phyloP scores from a whole-genome alignment of 495 filamentous ascomycete species.

The Penicillium desertorum region DNA sequence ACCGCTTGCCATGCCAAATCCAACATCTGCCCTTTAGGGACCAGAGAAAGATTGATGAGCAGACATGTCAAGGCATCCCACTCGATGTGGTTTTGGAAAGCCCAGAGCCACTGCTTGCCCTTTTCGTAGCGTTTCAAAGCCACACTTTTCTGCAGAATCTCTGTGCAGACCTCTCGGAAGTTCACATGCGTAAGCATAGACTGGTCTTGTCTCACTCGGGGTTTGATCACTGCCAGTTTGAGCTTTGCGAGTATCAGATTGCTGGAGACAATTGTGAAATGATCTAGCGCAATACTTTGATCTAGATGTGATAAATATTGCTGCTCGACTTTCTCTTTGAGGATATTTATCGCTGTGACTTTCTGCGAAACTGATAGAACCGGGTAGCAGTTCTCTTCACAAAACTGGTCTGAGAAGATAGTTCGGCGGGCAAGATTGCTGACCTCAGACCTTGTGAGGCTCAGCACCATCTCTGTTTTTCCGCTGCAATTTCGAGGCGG shows the following conservation, averaged over 20 bases:
- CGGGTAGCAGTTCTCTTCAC: conserved; percentile 18
- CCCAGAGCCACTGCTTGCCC: conserved; percentile 38
- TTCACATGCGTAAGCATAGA: conserved; percentile 31
- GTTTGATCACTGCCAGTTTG: conserved; percentile 57
- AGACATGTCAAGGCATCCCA: conserved; percentile 72
- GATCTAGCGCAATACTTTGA: conserved; percentile 59
- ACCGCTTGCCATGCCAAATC: conserved; percentile 16
- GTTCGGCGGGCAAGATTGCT: conserved; percentile 35
- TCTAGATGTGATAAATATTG: conserved; percentile 53
- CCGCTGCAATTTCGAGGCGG: conserved; percentile 51
- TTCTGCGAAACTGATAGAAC: conserved; percentile 39
- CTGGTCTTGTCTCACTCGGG: conserved; percentile 27
- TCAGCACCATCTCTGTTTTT: conserved; percentile 75
- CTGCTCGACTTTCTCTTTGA: conserved; percentile 57
- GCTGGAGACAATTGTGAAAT: conserved; percentile 56
- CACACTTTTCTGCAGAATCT: conserved; percentile 52
- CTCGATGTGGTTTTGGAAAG: conserved; percentile 77
- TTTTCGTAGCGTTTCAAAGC: conserved; percentile 17
- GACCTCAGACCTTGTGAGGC: conserved; percentile 60
- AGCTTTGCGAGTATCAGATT: conserved; percentile 58
- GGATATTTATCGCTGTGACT: conserved; percentile 55
- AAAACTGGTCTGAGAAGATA: conserved; percentile 29
- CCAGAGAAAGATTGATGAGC: conserved; percentile 63
- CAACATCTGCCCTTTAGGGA: neutral
- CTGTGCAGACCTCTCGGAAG: conserved; percentile 35